phyloP scores from a whole-genome alignment of 2,329 filamentous ascomycete species.

The Epichloe baconii region DNA sequence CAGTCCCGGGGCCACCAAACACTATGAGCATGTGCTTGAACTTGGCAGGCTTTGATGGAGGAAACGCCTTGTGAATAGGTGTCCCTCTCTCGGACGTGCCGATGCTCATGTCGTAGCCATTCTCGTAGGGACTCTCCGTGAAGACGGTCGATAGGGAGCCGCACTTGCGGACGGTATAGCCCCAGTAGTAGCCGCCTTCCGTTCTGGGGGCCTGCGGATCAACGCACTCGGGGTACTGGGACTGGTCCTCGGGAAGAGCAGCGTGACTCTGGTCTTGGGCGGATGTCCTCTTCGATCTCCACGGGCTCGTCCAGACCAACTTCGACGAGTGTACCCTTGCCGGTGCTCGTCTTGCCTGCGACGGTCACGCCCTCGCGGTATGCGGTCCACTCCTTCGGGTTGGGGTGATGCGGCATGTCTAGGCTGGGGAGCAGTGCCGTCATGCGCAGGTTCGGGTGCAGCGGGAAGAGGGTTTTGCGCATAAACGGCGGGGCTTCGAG shows the following conservation, averaged over 20 bases:
- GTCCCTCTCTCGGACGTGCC: conserved; percentile 70
- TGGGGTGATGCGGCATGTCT: conserved; percentile 76
- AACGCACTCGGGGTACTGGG: conserved; percentile 42
- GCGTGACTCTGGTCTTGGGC: conserved; percentile 58
- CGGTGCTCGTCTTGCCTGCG: conserved; percentile 27
- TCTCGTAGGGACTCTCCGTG: conserved; percentile 60
- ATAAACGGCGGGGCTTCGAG: conserved; percentile 78
- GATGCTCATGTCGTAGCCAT: conserved; percentile 71
- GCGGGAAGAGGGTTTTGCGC: conserved; percentile 59
- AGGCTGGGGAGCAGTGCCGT: conserved; percentile 63
- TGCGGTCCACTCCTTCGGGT: conserved; percentile 61
- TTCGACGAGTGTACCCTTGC: conserved; percentile 41
- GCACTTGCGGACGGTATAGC: conserved; percentile 58
- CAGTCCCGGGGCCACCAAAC: conserved; percentile 67
- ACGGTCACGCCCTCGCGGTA: conserved; percentile 69
- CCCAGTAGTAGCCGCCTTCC: conserved; percentile 77
- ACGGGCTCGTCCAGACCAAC: conserved; percentile 43
- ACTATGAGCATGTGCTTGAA: conserved; percentile 67
- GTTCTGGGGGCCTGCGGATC: conserved; percentile 57
- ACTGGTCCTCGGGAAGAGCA: conserved; percentile 41
- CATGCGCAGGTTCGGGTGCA: conserved; percentile 64
- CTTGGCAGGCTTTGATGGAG: conserved; percentile 24
- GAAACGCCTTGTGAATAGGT: conserved; percentile 34
- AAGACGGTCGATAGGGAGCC: conserved; percentile 58
- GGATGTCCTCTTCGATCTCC: conserved; percentile 47